phyloP scores from a whole-genome alignment of 2,329 filamentous ascomycete genomes.

The Nannizziopsis arthrosporioides region DNA sequence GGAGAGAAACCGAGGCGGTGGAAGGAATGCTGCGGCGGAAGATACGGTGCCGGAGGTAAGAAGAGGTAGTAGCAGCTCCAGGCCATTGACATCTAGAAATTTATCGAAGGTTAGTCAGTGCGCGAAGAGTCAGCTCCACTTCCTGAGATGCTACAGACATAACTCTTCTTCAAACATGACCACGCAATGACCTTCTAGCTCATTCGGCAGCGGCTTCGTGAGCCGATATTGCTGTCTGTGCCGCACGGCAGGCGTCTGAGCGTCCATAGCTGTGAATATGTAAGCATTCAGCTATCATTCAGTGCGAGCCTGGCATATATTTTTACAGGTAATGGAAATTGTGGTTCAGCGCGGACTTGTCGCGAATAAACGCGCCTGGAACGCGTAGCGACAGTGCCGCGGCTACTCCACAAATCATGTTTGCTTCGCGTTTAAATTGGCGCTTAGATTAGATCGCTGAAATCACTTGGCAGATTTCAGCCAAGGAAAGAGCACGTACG shows the following conservation, averaged over 20 bases:
- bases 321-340: neutral
- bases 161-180: conserved; percentile 67
- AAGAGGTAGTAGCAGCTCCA: conserved; percentile 48
- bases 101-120: conserved; percentile 16
- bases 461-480: neutral
- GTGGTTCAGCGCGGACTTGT: too few relatives aligned
- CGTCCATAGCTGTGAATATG: neutral
- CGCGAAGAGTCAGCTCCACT: neutral
- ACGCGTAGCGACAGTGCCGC: neutral
- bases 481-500: neutral
- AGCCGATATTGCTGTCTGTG: conserved; percentile 37
- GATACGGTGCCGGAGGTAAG: conserved; percentile 25
- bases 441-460: conserved; percentile 2
- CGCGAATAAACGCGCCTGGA: neutral
- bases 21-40: conserved; percentile 47
- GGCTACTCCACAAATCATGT: too few relatives aligned
- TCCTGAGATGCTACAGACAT: conserved; percentile 37
- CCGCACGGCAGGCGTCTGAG: neutral
- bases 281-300: too few relatives aligned
- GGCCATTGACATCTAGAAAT: conserved; percentile 34
- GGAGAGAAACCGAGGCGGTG: conserved; percentile 61
- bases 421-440: neutral
- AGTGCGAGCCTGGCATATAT: neutral
- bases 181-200: conserved; percentile 54
- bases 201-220: conserved; percentile 47